Conservation (phyloP, 345 rosid species). For the Linum trigynum region DNA sequence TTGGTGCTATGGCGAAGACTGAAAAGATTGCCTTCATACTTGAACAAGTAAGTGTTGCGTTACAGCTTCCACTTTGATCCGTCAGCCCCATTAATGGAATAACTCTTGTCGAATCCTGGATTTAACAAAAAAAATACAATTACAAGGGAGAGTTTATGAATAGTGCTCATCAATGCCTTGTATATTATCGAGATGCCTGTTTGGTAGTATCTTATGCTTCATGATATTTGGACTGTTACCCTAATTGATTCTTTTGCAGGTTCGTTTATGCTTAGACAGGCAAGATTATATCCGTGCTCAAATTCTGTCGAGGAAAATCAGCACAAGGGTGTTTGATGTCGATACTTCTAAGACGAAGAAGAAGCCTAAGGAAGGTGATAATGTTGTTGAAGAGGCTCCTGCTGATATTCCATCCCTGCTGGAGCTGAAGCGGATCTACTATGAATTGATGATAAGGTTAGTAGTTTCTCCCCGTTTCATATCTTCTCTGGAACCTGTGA, state of each 20-base stretch:
- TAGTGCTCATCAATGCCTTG: neutral
- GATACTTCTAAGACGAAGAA: constrained; percentile 78
- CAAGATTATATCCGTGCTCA: constrained; percentile 92
- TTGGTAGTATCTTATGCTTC: neutral
- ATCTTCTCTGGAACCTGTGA: neutral
- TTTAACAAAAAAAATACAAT: no score
- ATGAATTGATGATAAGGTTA: constrained; percentile 86
- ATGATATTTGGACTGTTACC: neutral
- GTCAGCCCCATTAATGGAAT: neutral
- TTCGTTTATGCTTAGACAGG: constrained; percentile 82
- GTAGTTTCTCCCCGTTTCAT: neutral
- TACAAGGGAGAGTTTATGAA: neutral
- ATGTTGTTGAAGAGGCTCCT: constrained; percentile 83
- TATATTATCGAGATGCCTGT: constrained; percentile 5
- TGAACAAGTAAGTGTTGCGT: constrained; percentile 51
- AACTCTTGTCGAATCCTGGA: neutral
- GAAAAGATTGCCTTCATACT: constrained; percentile 95
- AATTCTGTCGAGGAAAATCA: constrained; percentile 92
- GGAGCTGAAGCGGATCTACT: constrained; percentile 75
- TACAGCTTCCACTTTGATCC: neutral
- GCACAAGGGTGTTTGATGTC: constrained; percentile 71
- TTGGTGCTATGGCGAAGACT: constrained; percentile 95
- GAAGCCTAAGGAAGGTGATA: constrained; percentile 87
- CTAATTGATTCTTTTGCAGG: constrained; percentile 28
- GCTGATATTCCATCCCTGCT: constrained; percentile 84